Evolutionary conservation across 495 filamentous ascomycete species (phyloP).

Genomic region (Aspergillus bertholletiae): DNA sequence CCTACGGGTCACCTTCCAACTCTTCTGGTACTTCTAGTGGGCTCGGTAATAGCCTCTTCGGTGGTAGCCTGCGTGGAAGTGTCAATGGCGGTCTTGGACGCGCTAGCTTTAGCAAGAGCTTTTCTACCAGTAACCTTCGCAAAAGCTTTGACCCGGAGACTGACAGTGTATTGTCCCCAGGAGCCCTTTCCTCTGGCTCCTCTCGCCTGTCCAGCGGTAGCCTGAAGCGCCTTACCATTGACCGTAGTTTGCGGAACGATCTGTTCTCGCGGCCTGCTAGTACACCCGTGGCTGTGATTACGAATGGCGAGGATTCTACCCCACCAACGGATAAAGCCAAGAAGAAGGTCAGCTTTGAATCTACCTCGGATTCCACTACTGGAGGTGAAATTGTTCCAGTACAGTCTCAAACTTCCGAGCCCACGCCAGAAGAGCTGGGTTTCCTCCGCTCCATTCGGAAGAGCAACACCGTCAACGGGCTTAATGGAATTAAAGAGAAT

Average conservation of each 20-base stretch:
- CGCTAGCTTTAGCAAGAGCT: constrained; percentile 56
- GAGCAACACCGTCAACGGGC: constrained; percentile 43
- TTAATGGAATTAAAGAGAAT: constrained; percentile 41
- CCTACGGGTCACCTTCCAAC: constrained; percentile 77
- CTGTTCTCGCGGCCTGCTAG: constrained; percentile 54
- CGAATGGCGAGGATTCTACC: constrained; percentile 44
- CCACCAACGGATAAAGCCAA: constrained; percentile 50
- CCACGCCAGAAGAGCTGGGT: constrained; percentile 63
- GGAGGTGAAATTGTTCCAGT: constrained; percentile 44
- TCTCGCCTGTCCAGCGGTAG: constrained; percentile 61
- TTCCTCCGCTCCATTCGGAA: constrained; percentile 56
- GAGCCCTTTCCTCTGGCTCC: constrained; percentile 73
- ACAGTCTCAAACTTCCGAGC: constrained; percentile 47
- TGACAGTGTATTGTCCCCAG: constrained; percentile 82
- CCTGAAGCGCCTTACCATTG: constrained; percentile 87
- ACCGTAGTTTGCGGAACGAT: constrained; percentile 75
- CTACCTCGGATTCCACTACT: constrained; percentile 39
- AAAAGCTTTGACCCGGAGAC: constrained; percentile 59
- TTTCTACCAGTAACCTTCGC: constrained; percentile 65
- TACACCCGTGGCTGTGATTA: constrained; percentile 44
- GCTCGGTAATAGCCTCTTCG: constrained; percentile 62
- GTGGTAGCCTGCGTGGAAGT: constrained; percentile 43
- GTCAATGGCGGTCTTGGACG: constrained; percentile 57
- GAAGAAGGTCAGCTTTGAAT: constrained; percentile 90
- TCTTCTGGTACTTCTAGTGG: constrained; percentile 66